A percentile compares a stretch with the other conserved stretches of the same genome.
phyloP scores from a whole-genome alignment of 192 early-diverging fungal species.

The Backusella sp. region DNA sequence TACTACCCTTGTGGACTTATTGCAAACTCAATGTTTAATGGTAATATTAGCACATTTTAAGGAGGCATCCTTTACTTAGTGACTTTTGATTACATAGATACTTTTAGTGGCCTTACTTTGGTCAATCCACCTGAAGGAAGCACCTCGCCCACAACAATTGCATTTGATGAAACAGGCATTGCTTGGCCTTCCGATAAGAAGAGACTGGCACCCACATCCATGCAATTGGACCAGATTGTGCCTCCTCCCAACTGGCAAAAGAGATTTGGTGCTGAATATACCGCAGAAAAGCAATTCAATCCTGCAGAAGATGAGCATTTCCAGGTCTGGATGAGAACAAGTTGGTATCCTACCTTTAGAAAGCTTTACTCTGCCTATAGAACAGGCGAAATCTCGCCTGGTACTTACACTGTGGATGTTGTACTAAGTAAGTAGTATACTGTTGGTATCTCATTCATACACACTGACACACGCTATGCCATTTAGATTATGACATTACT shows the following conservation, averaged over 20 bases:
- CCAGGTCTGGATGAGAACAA: constrained; percentile 98
- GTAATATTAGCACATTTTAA: constrained; percentile 40
- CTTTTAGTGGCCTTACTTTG: constrained; percentile 57
- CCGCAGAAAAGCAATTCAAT: constrained; percentile 56
- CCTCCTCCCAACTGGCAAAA: constrained; percentile 90
- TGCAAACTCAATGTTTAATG: constrained; percentile 97
- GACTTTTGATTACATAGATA: constrained; percentile 42
- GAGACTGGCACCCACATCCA: constrained; percentile 60
- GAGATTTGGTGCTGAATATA: constrained; percentile 57
- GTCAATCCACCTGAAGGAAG: constrained; percentile 46
- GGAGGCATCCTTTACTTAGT: background rate
- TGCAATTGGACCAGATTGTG: constrained; percentile 52
- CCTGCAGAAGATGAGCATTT: constrained; percentile 74
- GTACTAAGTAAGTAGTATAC: constrained; percentile 59
- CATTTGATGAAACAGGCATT: constrained; percentile 69
- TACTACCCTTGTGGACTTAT: constrained; percentile 96
- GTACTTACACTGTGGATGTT: constrained; percentile 74
- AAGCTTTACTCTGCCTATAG: constrained; percentile 90
- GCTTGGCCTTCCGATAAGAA: constrained; percentile 86
- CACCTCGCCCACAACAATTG: constrained; percentile 42
- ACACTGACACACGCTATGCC: background rate
- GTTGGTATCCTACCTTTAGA: constrained; percentile 93
- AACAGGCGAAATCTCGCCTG: constrained; percentile 52
- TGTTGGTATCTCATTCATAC: too few relatives aligned
- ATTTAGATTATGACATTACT: constrained; percentile 77